Evolutionary conservation across 202 grass and related monocot genomes (phyloP), one percentile per base, ranked within the genome.

Genomic region (Setaria viridis): DNA sequence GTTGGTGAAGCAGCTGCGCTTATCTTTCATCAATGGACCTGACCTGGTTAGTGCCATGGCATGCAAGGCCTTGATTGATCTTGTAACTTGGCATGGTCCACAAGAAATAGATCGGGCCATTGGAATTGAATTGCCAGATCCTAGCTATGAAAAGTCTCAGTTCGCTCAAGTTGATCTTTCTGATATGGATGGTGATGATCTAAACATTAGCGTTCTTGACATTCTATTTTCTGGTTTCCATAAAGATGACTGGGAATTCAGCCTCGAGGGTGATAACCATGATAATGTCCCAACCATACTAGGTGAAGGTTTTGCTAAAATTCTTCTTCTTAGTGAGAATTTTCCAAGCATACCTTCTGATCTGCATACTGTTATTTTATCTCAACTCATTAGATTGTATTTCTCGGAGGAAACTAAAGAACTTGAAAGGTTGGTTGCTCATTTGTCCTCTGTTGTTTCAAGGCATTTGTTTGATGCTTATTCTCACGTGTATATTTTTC

Each of bases 291-390:
- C 84, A 53, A 82, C 88, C 73, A 85, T 94, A 75, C 88, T 99
- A 58, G 93, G 91, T 80, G 93, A 99, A 85, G 96, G 96, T 74
- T 96, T 96, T 86, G 96, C 96, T 34, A 99, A 99, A 80, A 78
- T 94, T 82, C 90, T 99, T 92, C 91, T 99, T 71, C 80, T 96
- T 9, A 90, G 91, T 63, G 86, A 88, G 57, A 92, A 91, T 73
- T 98, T 91, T 83, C 72, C 90, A 82, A 93, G 80, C 56, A 85
- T 99, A 91, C 83, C 93, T 49, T 43, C 60, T 17, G 83, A 73
- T 45, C 81, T 94, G 87, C 85, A 83, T 94, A 63, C 85, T 90
- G 79, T 90, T 62, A 91, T 99, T 64, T 83, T 96, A 85, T 66
- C 77, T 70, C 93, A 84, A 72, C 93, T 96, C 58, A 78, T 94